phyloP scores from a whole-genome alignment of 768 basidiomycete species.

The Trametes coccinea region DNA sequence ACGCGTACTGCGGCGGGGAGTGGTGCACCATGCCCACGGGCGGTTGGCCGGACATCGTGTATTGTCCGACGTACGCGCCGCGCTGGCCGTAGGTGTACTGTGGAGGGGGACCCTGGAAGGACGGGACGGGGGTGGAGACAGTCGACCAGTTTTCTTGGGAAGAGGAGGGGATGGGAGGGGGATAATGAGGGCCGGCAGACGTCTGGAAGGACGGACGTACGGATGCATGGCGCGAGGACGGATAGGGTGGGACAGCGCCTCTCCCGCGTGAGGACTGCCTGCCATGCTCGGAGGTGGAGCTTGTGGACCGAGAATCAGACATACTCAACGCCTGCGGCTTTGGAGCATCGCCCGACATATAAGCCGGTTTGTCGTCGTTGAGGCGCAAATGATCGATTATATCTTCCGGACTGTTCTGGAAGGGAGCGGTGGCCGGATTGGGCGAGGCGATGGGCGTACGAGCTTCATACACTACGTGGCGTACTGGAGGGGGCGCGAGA shows the following conservation, averaged over 20 bases:
- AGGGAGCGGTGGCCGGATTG: constrained; percentile 17
- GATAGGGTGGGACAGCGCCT: constrained; percentile 15
- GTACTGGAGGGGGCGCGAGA: background rate
- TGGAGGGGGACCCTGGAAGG: constrained; percentile 29
- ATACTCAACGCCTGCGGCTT: constrained; percentile 21
- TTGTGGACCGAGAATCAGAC: constrained; percentile 25
- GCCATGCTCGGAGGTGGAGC: constrained; percentile 22
- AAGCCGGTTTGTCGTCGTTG: constrained; percentile 10
- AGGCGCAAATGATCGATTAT: constrained; percentile 19
- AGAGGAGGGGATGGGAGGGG: constrained; percentile 13
- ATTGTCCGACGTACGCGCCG: constrained; percentile 44
- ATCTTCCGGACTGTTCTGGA: constrained; percentile 29
- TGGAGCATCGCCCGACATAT: constrained; percentile 25
- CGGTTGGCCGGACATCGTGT: constrained; percentile 45
- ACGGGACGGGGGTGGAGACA: constrained; percentile 19
- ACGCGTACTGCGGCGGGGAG: constrained; percentile 27
- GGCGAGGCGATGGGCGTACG: constrained; percentile 18
- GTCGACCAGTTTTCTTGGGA: constrained; percentile 32
- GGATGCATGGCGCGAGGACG: constrained; percentile 26
- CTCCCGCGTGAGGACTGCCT: constrained; percentile 25
- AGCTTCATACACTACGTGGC: constrained; percentile 23
- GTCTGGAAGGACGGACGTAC: constrained; percentile 25
- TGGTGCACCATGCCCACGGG: constrained; percentile 26
- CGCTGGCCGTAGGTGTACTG: constrained; percentile 32
- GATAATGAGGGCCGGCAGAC: constrained; percentile 16